Conservation (phyloP, 345 rosid species). For the Gossypium bickii region DNA sequence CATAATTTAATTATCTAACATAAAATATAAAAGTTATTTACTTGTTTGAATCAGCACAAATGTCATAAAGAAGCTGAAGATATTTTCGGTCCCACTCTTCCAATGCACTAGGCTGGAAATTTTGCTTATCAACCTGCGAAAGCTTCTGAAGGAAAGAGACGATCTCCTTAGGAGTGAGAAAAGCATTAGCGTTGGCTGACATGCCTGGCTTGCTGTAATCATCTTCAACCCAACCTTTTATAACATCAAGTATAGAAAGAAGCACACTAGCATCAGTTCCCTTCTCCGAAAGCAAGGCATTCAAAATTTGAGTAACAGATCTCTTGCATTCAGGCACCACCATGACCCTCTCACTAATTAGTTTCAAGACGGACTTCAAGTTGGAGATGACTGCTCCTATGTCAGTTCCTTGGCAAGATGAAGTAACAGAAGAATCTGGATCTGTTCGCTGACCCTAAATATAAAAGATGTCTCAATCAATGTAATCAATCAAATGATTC, state of each 20-base stretch:
- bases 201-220: slow-evolving; percentile 61
- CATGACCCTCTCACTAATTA: slow-evolving; percentile 86
- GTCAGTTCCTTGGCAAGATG: slow-evolving; percentile 85
- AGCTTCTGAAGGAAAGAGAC: slow-evolving; percentile 79
- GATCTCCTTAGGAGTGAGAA: slow-evolving; percentile 72
- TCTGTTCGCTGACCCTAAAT: slow-evolving; percentile 80
- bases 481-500: slow-evolving; percentile 4
- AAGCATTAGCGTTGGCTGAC: slow-evolving; percentile 44
- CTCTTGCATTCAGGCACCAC: slow-evolving; percentile 82
- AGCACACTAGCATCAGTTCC: slow-evolving; percentile 90
- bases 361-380: slow-evolving; percentile 76
- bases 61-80: slow-evolving; percentile 85
- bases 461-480: slow-evolving; percentile 19
- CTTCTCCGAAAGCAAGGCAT: slow-evolving; percentile 81
- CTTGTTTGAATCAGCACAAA: slow-evolving; percentile 86
- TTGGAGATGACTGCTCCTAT: slow-evolving; percentile 72
- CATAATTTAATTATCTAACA: slow-evolving; percentile 11
- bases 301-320: slow-evolving; percentile 65
- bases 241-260: slow-evolving; percentile 80
- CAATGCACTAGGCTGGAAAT: slow-evolving; percentile 52
- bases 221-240: slow-evolving; percentile 91
- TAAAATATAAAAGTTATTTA: slow-evolving; percentile 27
- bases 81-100: slow-evolving; percentile 97
- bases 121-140: slow-evolving; percentile 86
- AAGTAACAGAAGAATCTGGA: slow-evolving; percentile 83